These are phyloP conservation scores for Verticillium tricorpus DNA, from an alignment of 2,329 filamentous ascomycete genomes.

Conservation along the genomic window DNA sequence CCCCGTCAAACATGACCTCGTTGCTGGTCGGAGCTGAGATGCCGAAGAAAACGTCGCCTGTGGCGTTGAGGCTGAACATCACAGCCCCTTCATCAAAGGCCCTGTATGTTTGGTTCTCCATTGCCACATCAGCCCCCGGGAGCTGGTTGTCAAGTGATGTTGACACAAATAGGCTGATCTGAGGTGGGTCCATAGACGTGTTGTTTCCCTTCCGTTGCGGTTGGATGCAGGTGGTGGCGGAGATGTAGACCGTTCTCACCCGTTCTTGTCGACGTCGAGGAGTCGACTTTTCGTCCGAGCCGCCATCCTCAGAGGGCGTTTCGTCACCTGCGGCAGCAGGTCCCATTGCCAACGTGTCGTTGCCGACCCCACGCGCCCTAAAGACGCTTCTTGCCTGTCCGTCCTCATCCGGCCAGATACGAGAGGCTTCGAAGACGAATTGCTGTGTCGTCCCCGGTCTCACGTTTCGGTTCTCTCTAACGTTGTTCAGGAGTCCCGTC, in stretches of 20 bases:
- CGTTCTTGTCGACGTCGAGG: slow-evolving; percentile 21
- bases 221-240: slow-evolving; percentile 80
- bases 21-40: slow-evolving; percentile 67
- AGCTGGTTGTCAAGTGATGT: slow-evolving; percentile 56
- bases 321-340: slow-evolving; percentile 13
- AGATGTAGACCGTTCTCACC: slow-evolving; percentile 64
- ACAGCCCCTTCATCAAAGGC: slow-evolving; percentile 66
- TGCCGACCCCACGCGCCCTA: slow-evolving; percentile 17
- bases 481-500: slow-evolving; percentile 58
- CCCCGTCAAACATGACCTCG: slow-evolving; percentile 50
- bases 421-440: slow-evolving; percentile 58
- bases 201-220: slow-evolving; percentile 51
- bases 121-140: slow-evolving; percentile 57
- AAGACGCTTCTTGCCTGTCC: slow-evolving; percentile 8
- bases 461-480: slow-evolving; percentile 54
- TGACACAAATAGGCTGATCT: slow-evolving; percentile 76
- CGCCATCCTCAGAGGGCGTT: slow-evolving; percentile 11
- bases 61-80: slow-evolving; percentile 56
- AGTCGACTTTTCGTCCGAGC: slow-evolving; percentile 11
- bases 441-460: slow-evolving; percentile 56
- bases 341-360: slow-evolving; percentile 15
- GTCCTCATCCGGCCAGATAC: slow-evolving; percentile 38
- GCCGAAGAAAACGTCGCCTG: slow-evolving; percentile 69
- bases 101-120: slow-evolving; percentile 36
- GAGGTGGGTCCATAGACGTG: slow-evolving; percentile 51